A percentile compares a stretch with the other conserved stretches of the same genome.
These are phyloP conservation scores for Tylopilus vinaceipallidus DNA, from an alignment of 768 basidiomycete species.

Conservation along the genomic window DNA sequence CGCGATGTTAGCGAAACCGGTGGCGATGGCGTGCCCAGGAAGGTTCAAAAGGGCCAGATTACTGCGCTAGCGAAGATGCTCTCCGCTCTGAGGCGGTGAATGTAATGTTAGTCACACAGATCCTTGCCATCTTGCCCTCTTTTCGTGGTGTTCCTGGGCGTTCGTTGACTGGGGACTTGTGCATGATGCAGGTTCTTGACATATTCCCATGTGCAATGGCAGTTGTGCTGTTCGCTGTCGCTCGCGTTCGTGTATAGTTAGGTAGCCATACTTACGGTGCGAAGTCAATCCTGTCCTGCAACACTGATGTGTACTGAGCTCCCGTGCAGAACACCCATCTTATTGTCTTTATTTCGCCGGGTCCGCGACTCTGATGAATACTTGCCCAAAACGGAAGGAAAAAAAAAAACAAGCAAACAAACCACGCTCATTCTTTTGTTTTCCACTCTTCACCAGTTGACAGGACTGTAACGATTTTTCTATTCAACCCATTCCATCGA, in stretches of 20 bases:
- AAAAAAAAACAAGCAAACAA: slow-evolving; percentile 24
- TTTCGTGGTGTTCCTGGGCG: slow-evolving; percentile 1
- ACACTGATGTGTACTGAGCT: slow-evolving; percentile 24
- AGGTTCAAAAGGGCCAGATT: slow-evolving; percentile 89
- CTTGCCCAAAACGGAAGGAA: slow-evolving; percentile 23
- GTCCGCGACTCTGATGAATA: slow-evolving; percentile 32
- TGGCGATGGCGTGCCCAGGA: slow-evolving; percentile 54
- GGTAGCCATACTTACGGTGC: slow-evolving; percentile 47
- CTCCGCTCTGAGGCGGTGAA: slow-evolving; percentile 68
- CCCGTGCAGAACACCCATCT: slow-evolving; percentile 6
- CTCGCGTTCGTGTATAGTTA: slow-evolving; percentile 51
- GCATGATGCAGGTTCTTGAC: slow-evolving; percentile 33
- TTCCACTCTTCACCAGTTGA: slow-evolving; percentile 14
- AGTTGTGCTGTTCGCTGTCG: slow-evolving; percentile 32
- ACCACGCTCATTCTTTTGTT: slow-evolving; percentile 24
- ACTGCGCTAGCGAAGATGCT: slow-evolving; percentile 90
- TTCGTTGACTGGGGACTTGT: slow-evolving; percentile 18
- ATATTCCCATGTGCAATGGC: slow-evolving; percentile 23
- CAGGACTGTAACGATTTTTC: slow-evolving; percentile 30
- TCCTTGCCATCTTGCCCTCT: slow-evolving; percentile 4
- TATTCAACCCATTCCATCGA: slow-evolving; percentile 17
- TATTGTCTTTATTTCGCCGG: slow-evolving; percentile 7
- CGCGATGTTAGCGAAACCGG: slow-evolving; percentile 21
- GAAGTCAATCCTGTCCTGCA: slow-evolving; percentile 29
- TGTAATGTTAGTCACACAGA: slow-evolving; percentile 29